These are phyloP conservation scores for Solanum chacoense DNA, from an alignment of 305 asterid species.

Conservation along the genomic window DNA sequence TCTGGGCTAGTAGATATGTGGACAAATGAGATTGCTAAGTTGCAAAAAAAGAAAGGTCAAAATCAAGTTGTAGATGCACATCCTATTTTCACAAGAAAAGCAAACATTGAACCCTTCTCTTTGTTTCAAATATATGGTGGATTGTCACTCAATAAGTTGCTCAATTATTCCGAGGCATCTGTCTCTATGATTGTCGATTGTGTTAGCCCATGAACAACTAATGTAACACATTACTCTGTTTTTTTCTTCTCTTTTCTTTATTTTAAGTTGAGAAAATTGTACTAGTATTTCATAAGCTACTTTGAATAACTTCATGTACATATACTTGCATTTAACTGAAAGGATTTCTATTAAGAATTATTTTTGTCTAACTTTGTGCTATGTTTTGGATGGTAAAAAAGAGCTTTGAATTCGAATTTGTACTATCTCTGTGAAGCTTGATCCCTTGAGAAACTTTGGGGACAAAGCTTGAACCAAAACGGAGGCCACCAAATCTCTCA, in stretches of 20 bases:
- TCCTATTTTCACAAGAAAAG: background rate
- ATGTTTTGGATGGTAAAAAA: too few species aligned
- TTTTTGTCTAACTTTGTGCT: background rate
- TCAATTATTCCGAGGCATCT: conserved; percentile 31
- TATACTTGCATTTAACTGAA: background rate
- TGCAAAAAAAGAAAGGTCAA: conserved; percentile 15
- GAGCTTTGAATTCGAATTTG: too few species aligned
- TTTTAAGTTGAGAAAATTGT: background rate
- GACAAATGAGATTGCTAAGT: conserved; percentile 25
- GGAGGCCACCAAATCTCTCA: too few species aligned
- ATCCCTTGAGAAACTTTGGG: too few species aligned
- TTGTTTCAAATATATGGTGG: background rate
- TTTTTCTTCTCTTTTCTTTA: background rate
- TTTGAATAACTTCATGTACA: background rate
- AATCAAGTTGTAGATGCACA: background rate
- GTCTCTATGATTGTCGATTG: conserved; percentile 31
- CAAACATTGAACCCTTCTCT: background rate
- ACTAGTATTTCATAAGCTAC: background rate
- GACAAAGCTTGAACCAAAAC: too few species aligned
- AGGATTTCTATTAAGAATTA: background rate
- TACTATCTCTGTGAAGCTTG: too few species aligned
- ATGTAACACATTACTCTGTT: background rate
- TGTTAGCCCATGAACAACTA: background rate
- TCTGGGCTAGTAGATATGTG: background rate
- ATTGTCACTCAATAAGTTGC: background rate